Base-by-base conservation (phyloP, 1,284 basidiomycete species). In the Thecaphora frezii region DNA sequence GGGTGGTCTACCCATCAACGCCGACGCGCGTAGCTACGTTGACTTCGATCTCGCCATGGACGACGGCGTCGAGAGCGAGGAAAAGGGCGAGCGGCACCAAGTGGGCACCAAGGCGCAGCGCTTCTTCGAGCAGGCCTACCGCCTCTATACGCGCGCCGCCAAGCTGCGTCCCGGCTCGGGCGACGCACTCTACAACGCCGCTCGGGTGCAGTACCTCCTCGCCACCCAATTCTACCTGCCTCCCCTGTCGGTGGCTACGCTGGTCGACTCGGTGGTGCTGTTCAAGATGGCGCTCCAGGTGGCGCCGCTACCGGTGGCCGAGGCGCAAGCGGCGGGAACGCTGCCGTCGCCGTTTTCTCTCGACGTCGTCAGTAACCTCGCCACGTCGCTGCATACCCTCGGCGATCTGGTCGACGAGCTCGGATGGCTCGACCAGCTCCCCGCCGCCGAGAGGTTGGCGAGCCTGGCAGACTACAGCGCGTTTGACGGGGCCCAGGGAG, bases 1-100 rank as follows among this genome's bases (percentile, higher is more conserved):
- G 14, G 28, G 28, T 14, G 8, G 28, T 30, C 28, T 30, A 8
- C 12, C 33, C 12, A 16, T 36, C 33, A 36, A 36, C 13, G 16
- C 33, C 5, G 16, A 41, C 21, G 40, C 19, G 4, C 4, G 5
- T 3, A 56, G 28, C 53, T 67, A 70, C 41, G 25, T 42, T 23
- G 57, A 66, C 48, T 66, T 53, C 38, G 69, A 71, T 28, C 58
- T 66, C 38, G 60, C 69, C 14, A 58, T 72, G 51, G 68, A 70
- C 24, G 68, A 65, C 26, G 69, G 67, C 7, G 56, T 66, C 30
- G 63, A 70, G 49, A 53, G 59, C 36, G 69, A 72, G 33, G 69
- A 72, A 37, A 69, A 66, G 45, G 69, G 64, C 3, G 69, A 72
- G 42, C 58, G 69, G 12, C 71, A 67, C 39, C 58, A 61, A 12